Evolutionary conservation across 345 rosid species (phyloP).

Genomic region (Erucastrum elatum): DNA sequence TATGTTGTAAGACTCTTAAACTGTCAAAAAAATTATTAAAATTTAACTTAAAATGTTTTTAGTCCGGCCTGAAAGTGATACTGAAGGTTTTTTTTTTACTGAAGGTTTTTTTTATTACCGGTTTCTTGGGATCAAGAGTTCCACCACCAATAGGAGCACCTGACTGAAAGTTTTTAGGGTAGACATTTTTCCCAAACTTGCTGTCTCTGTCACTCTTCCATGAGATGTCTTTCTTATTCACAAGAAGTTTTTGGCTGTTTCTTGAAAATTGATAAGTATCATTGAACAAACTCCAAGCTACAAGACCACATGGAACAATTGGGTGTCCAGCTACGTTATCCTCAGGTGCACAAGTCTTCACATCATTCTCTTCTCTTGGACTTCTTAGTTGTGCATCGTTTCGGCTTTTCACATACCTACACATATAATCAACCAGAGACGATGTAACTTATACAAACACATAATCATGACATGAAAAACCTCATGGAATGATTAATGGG

Average conservation of each 20-base stretch:
- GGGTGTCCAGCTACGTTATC: conserved; percentile 38
- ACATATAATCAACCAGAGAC: conserved; percentile 19
- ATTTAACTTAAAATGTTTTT: too few relatives aligned
- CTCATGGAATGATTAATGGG: too few relatives aligned
- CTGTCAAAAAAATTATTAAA: too few relatives aligned
- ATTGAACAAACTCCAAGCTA: conserved; percentile 98
- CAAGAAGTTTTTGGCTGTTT: conserved; percentile 45
- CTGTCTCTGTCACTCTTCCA: conserved; percentile 94
- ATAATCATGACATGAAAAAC: background rate
- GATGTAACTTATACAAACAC: conserved; percentile 6
- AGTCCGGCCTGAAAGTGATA: background rate
- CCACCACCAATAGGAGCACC: conserved; percentile 62
- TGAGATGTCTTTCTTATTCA: conserved; percentile 73
- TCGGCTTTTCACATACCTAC: conserved; percentile 93
- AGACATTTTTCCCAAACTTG: conserved; percentile 78
- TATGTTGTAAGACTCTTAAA: too few relatives aligned
- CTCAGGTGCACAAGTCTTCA: conserved; percentile 69
- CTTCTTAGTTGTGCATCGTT: conserved; percentile 65
- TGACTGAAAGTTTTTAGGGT: conserved; percentile 69
- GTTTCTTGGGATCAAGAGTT: conserved; percentile 42
- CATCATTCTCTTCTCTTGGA: conserved; percentile 34
- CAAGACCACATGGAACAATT: conserved; percentile 91
- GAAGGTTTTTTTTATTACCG: conserved; percentile 41
- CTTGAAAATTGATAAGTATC: conserved; percentile 69
- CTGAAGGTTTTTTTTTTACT: background rate